Evolutionary conservation across 345 rosid species (phyloP), one percentile per base, ranked within the genome.

Genomic region (Eucalyptus polybractea): DNA sequence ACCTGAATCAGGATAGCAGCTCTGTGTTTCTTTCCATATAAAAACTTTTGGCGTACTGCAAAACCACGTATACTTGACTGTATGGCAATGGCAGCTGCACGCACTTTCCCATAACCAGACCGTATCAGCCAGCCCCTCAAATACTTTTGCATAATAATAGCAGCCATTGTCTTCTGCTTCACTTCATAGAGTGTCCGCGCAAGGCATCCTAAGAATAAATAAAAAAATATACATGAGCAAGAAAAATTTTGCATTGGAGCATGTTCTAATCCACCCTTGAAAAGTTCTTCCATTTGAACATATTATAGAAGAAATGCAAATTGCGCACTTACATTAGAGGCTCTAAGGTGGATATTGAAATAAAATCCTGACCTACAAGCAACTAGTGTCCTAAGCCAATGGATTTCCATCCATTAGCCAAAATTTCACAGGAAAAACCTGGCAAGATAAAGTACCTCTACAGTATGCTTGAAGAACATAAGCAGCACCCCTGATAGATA

Each of bases 1-100:
- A 97, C 99, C 99, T 97, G 99, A 92, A 98, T 96, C 19, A 94
- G 54, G 42, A 90, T 83, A 21, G 98, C 97, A 92, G 99, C 97
- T 92, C 92, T 93, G n/a, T 91, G 93, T 90, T 93, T 93, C 97
- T 93, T 98, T 89, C 86, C 91, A 86, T 89, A 90, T 88, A 94
- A 69, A 92, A 94, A 95, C 87, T 90, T 94, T 89, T 92, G 90
- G 65, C 97, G 95, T 88, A 92, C 90, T 91, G 93, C 94, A 92
- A 95, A 93, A 90, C 96, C 96, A 67, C 94, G 95, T 83, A 98
- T 92, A 90, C 89, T 91, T 88, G 98, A 94, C 93, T 98, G 99
- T 47, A 98, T 87, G 88, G 90, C 72, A 89, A 94, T 86, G 89
- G 95, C 92, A 88, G 97, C 97, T 40, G 93, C 94, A 49, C 91